Evolutionary conservation across 2,329 filamentous ascomycete species (phyloP).

Genomic region (Alternaria tenuissima): DNA sequence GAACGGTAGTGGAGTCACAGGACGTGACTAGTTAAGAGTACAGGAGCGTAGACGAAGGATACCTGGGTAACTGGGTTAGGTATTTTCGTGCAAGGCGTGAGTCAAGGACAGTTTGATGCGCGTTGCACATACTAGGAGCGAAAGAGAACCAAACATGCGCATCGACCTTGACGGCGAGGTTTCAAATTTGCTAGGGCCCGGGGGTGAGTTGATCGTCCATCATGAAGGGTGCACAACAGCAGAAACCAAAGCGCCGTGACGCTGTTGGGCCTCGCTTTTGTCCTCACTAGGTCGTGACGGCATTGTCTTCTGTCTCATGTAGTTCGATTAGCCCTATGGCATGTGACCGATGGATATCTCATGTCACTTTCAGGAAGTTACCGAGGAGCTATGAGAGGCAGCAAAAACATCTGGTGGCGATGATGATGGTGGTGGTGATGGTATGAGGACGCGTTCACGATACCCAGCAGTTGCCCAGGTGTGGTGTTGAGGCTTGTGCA

Average conservation of each 20-base stretch:
- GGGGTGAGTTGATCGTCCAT: background rate
- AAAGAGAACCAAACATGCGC: background rate
- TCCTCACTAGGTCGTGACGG: background rate
- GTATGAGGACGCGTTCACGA: background rate
- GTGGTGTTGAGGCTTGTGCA: conserved; percentile 13
- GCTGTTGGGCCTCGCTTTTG: background rate
- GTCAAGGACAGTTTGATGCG: background rate
- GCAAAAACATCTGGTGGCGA: background rate
- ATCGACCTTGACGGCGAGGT: background rate
- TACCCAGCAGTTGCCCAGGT: background rate
- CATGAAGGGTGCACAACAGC: background rate
- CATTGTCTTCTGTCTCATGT: conserved; percentile 1
- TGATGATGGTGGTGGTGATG: background rate
- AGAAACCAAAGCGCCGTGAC: background rate
- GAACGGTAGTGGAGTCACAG: conserved; percentile 15
- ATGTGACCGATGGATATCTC: background rate
- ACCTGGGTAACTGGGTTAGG: background rate
- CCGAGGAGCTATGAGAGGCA: background rate
- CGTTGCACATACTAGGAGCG: background rate
- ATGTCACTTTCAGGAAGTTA: background rate
- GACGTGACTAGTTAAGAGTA: conserved; percentile 20
- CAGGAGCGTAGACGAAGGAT: conserved; percentile 31
- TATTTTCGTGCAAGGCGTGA: background rate
- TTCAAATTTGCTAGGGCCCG: background rate
- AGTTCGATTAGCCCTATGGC: background rate